A percentile compares a stretch with the other conserved stretches of the same genome.
phyloP scores from a whole-genome alignment of 257 asterid species.

The Solanum acaule region DNA sequence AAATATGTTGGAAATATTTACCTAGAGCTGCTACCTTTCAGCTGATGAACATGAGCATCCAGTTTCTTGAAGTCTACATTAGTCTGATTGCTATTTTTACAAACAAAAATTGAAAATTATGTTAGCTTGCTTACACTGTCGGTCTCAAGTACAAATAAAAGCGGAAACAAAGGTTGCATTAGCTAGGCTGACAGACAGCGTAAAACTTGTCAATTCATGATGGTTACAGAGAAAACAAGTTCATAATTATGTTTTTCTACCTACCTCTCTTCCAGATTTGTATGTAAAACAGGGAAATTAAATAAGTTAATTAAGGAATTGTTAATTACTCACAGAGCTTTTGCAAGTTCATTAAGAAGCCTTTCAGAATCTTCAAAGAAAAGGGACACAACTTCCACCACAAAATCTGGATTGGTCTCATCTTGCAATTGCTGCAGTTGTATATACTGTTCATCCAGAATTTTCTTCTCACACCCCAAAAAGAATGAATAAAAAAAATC shows the following conservation, averaged over 20 bases:
- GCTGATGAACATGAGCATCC: slow-evolving; percentile 33
- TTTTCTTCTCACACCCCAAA: neutral
- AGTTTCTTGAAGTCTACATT: slow-evolving; percentile 21
- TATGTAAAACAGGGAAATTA: neutral
- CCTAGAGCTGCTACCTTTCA: slow-evolving; percentile 40
- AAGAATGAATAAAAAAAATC: neutral
- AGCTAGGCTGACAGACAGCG: neutral
- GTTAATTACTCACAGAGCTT: slow-evolving; percentile 12
- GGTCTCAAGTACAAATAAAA: neutral
- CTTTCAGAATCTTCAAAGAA: slow-evolving; percentile 33
- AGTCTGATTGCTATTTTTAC: slow-evolving; percentile 8
- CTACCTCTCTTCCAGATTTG: neutral
- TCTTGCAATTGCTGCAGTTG: slow-evolving; percentile 34
- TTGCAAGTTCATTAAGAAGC: slow-evolving; percentile 23
- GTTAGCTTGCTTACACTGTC: neutral
- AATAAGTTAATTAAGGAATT: neutral
- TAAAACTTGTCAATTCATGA: neutral
- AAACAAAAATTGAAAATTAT: neutral
- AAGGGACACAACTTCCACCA: slow-evolving; percentile 23
- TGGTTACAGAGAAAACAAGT: neutral
- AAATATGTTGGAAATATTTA: neutral
- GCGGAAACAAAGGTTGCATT: too few species aligned
- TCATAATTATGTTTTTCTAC: neutral
- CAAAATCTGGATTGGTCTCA: slow-evolving; percentile 31
- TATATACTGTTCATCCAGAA: slow-evolving; percentile 28